These are phyloP conservation scores for Aureococcus anophagefferens DNA, from an alignment of 108 stramenopile genomes.

Conservation along the genomic window DNA sequence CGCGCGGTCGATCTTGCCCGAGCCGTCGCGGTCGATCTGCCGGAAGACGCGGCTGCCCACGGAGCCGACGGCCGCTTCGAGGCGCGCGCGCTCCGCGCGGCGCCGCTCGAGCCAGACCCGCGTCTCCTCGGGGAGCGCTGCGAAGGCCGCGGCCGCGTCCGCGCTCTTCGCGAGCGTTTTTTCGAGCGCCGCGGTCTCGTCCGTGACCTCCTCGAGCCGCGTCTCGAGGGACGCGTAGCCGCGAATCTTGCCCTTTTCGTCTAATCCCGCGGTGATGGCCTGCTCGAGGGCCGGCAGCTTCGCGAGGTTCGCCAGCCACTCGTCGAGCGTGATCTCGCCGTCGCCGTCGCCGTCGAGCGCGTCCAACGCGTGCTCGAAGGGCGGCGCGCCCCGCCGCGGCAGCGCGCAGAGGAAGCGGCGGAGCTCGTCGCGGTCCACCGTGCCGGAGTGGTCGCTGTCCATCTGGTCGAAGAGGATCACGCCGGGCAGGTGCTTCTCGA, in stretches of 20 bases:
- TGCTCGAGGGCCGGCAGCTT: conserved; percentile 2
- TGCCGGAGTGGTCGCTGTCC: not conserved
- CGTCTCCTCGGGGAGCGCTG: too few species aligned
- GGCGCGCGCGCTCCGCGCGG: not conserved
- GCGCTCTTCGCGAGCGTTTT: too few species aligned
- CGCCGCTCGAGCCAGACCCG: not conserved
- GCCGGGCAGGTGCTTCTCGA: not conserved
- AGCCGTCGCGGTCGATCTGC: conserved; percentile 8
- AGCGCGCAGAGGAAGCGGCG: not conserved
- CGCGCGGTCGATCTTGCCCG: conserved; percentile 7
- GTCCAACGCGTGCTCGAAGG: not conserved
- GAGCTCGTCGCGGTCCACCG: conserved; percentile 1
- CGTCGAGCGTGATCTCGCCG: conserved; percentile 1
- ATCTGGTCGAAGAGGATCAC: conserved; percentile 10
- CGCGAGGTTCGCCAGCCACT: conserved; percentile 10
- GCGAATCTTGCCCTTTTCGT: conserved; percentile 1
- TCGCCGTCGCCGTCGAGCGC: conserved; percentile 8
- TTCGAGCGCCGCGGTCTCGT: not conserved
- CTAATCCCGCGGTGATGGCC: not conserved
- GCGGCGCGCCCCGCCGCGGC: conserved; percentile 1
- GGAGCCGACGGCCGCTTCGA: not conserved
- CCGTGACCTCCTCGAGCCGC: not conserved
- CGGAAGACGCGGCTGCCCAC: conserved; percentile 10
- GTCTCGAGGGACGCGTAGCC: conserved; percentile 1
- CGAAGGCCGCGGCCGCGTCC: too few species aligned